These are phyloP conservation scores for Blastobotrys terrestris DNA, from an alignment of 805 yeast genomes.

Conservation along the genomic window DNA sequence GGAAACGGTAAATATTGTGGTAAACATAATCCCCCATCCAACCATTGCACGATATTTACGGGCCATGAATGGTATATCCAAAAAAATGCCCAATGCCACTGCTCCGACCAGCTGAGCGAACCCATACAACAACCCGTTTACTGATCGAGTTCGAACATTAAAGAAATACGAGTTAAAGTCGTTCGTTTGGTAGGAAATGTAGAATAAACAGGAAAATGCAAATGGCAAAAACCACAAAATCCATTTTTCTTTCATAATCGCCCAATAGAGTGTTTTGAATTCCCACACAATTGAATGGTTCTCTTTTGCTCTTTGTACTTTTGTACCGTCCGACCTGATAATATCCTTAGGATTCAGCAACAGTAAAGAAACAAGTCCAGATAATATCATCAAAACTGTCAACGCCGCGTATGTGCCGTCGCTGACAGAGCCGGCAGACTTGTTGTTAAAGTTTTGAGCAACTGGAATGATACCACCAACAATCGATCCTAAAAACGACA, in stretches of 20 bases:
- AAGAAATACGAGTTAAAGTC: constrained; percentile 49
- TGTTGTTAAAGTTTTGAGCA: constrained; percentile 39
- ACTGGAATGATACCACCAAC: constrained; percentile 52
- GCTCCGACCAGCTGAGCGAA: constrained; percentile 53
- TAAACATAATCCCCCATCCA: constrained; percentile 37
- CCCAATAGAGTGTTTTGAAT: constrained; percentile 34
- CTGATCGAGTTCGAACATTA: constrained; percentile 51
- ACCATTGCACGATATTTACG: constrained; percentile 42
- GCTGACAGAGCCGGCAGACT: constrained; percentile 29
- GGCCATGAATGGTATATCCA: constrained; percentile 38
- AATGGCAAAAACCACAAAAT: constrained; percentile 50
- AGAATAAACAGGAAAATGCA: constrained; percentile 58
- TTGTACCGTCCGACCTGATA: constrained; percentile 42
- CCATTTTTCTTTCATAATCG: constrained; percentile 37
- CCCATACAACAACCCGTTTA: constrained; percentile 56
- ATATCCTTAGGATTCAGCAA: constrained; percentile 45
- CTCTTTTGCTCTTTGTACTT: constrained; percentile 37
- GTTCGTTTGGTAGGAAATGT: constrained; percentile 51
- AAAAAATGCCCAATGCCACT: constrained; percentile 34
- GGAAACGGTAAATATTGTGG: constrained; percentile 39
- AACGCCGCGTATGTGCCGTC: constrained; percentile 50
- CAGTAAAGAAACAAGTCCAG: constrained; percentile 39
- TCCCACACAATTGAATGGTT: constrained; percentile 42
- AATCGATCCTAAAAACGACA: constrained; percentile 54
- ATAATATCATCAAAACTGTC: constrained; percentile 42